Evolutionary conservation across 2,329 filamentous ascomycete genomes (phyloP).

Genomic region (Elsinoe necatrix): DNA sequence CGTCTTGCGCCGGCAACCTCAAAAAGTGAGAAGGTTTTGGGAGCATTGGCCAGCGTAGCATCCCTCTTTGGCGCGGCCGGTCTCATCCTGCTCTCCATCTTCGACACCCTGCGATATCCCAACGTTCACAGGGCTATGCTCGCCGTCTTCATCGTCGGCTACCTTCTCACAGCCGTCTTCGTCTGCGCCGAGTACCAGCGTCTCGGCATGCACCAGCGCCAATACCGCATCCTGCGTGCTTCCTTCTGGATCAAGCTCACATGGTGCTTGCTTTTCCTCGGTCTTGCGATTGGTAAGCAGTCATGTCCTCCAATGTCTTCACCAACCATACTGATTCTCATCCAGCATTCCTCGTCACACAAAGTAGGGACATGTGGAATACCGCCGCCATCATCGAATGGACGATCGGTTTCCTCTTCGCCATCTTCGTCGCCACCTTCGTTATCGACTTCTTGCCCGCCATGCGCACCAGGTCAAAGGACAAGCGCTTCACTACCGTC

Average conservation of each 20-base stretch:
- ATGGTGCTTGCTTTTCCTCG: slow-evolving; percentile 75
- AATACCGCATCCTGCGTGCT: slow-evolving; percentile 61
- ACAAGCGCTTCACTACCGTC: slow-evolving; percentile 28
- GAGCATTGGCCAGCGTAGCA: slow-evolving; percentile 53
- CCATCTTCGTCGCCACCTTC: slow-evolving; percentile 81
- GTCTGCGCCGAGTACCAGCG: slow-evolving; percentile 86
- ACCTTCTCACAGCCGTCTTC: slow-evolving; percentile 76
- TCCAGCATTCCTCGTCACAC: slow-evolving; percentile 55
- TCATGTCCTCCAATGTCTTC: neutral
- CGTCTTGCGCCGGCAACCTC: slow-evolving; percentile 68
- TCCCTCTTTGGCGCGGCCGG: slow-evolving; percentile 70
- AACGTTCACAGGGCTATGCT: slow-evolving; percentile 68
- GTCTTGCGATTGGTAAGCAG: slow-evolving; percentile 50
- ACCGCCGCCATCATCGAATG: slow-evolving; percentile 71
- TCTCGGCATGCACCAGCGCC: slow-evolving; percentile 68
- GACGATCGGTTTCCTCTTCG: slow-evolving; percentile 74
- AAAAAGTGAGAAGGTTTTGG: slow-evolving; percentile 54
- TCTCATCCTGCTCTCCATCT: slow-evolving; percentile 74
- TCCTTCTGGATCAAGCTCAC: slow-evolving; percentile 82
- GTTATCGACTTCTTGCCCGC: slow-evolving; percentile 79
- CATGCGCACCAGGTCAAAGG: slow-evolving; percentile 48
- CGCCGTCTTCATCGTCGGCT: slow-evolving; percentile 74
- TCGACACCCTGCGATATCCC: slow-evolving; percentile 66
- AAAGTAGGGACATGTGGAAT: slow-evolving; percentile 47
- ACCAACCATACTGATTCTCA: neutral